These are phyloP conservation scores for Botryotinia globosa DNA, from an alignment of 2,329 filamentous ascomycete species.

Conservation along the genomic window DNA sequence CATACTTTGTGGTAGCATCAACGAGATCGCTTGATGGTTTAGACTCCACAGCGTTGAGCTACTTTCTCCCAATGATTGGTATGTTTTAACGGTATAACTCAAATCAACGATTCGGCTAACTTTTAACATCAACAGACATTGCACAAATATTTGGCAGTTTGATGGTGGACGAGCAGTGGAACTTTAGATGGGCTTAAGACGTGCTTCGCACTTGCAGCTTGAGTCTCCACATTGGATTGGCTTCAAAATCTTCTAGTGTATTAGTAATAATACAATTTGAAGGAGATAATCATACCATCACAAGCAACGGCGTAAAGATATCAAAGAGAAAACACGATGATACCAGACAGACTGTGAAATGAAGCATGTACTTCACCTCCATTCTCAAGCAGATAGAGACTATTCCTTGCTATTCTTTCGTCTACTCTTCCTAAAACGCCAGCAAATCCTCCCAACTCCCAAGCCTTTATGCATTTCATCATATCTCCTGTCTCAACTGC, in stretches of 20 bases:
- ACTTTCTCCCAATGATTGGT: background rate
- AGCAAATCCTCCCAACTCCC: background rate
- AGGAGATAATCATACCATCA: background rate
- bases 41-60: background rate
- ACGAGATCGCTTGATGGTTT: background rate
- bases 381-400: background rate
- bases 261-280: background rate
- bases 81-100: background rate
- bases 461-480: slow-evolving; percentile 8
- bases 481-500: background rate
- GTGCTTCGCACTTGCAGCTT: background rate
- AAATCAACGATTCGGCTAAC: background rate
- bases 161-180: background rate
- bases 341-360: background rate
- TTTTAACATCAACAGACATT: too few relatives aligned
- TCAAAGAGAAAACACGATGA: background rate
- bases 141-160: background rate
- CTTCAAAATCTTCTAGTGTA: background rate
- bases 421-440: slow-evolving; percentile 9
- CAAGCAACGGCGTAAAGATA: background rate
- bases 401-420: background rate
- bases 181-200: background rate
- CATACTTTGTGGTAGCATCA: background rate
- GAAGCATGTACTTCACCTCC: background rate
- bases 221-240: background rate